Evolutionary conservation across 805 yeast species (phyloP).

Genomic region (Starmera amethionina): DNA sequence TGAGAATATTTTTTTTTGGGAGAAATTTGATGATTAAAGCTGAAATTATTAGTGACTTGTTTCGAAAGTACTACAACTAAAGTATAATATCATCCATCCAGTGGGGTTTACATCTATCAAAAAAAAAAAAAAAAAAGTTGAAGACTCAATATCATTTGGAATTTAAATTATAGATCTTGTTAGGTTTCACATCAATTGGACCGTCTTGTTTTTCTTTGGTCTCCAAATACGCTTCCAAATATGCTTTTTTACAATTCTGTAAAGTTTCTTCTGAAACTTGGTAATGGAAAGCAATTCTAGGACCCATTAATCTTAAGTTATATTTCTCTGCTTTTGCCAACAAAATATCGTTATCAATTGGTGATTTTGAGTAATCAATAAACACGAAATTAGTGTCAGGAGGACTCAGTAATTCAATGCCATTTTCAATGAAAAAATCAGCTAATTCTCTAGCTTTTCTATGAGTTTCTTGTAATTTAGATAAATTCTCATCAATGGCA

Average conservation of each 20-base stretch:
- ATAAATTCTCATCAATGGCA: constrained; percentile 63
- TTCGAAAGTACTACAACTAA: no score
- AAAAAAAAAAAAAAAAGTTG: no score
- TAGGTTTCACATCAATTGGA: no score
- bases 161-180: no score
- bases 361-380: constrained; percentile 37
- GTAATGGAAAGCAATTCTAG: constrained; percentile 56
- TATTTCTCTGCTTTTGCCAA: constrained; percentile 44
- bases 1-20: no score
- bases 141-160: no score
- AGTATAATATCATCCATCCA: no score
- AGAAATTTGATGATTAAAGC: no score
- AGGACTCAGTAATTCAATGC: constrained; percentile 55
- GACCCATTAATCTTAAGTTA: constrained; percentile 49
- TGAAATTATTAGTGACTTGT: no score
- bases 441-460: constrained; percentile 41
- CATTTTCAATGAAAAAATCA: constrained; percentile 37
- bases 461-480: constrained; percentile 38
- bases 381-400: constrained; percentile 81
- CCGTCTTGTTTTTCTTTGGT: constrained; percentile 24
- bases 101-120: no score
- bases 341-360: constrained; percentile 47
- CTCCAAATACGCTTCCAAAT: constrained; percentile 27
- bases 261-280: constrained; percentile 13
- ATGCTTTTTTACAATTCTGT: constrained; percentile 19